Evolutionary conservation across 106 monocot species (phyloP), one percentile per base, ranked within the genome.

Genomic region (Allium sativum): DNA sequence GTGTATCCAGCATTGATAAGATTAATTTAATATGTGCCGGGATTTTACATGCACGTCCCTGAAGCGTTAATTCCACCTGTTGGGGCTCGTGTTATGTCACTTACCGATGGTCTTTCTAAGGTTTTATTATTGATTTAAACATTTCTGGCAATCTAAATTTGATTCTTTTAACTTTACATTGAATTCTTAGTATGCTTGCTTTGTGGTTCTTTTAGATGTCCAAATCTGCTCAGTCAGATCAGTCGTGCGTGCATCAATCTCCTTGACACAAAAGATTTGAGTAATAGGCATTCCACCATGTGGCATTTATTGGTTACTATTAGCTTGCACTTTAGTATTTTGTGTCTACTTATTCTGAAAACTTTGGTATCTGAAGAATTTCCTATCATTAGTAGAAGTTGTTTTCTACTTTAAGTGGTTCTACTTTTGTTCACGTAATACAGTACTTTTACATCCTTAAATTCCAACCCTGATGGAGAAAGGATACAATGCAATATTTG

Each of bases 21-120:
- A 31, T n/a, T 15, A 59, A 71, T 8, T 59, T 62, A 42, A 19
- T 10, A 17, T 2, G 8, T 45, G 40, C 47, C n/a, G 48, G 0
- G 21, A 57, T 66, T 69, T 45, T 10, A 73, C 40, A 72, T 66
- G 55, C 66, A 93, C 89, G 95, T 96, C 56, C 95, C 95, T 63
- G 95, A 96, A 76, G 87, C 87, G 17, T 75, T 96, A 63, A 90
- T 96, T 81, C 95, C 90, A 53, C 87, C 86, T 58, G 48, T 79
- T 44, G 95, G 95, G 9, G 90, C 90, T 66, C 84, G 95, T 62
- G 84, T 96, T 41, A 96, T 96, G 95, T 96, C 95, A 15, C 74
- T 96, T 12, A 90, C 90, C 10, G 90, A 96, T 84, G 90, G 95
- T 70, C 84, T 90, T 73, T 90, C 90, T 58, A 96, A 96, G 95